phyloP scores from a whole-genome alignment of 257 asterid genomes.

The Prunella vulgaris region DNA sequence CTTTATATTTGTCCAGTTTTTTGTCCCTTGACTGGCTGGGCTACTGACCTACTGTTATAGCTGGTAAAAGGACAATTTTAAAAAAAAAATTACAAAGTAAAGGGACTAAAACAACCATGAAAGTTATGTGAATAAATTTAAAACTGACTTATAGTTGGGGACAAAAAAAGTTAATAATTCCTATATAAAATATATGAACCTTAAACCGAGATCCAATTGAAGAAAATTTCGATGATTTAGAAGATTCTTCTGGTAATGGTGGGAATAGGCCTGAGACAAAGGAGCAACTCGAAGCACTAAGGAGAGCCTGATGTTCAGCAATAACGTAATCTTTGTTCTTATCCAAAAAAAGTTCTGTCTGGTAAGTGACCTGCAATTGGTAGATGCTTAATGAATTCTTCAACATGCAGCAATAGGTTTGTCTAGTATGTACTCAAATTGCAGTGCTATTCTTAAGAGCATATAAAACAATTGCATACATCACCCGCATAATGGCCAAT shows the following conservation, averaged over 20 bases:
- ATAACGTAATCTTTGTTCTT: conserved; percentile 89
- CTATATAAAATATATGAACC: conserved; percentile 34
- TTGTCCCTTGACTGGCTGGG: too few relatives aligned
- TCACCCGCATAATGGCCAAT: conserved; percentile 93
- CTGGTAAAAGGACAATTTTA: too few relatives aligned
- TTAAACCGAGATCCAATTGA: conserved; percentile 87
- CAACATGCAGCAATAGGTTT: not conserved
- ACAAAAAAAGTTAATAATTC: not conserved
- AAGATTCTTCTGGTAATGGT: conserved; percentile 73
- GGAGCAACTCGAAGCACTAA: conserved; percentile 64
- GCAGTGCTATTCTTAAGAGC: not conserved
- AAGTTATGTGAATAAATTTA: not conserved
- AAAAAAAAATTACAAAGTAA: too few relatives aligned
- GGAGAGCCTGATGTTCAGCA: conserved; percentile 89
- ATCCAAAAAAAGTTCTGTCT: conserved; percentile 77
- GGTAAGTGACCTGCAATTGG: conserved; percentile 76
- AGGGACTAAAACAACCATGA: too few relatives aligned
- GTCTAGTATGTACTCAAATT: not conserved
- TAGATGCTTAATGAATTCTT: conserved; percentile 26
- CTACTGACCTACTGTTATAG: too few relatives aligned
- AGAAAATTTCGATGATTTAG: conserved; percentile 79
- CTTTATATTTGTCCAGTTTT: too few relatives aligned
- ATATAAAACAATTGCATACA: conserved; percentile 44
- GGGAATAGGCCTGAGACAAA: conserved; percentile 78
- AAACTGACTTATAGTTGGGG: not conserved